A percentile compares a stretch with the other conserved stretches of the same genome.
Evolutionary conservation across 495 filamentous ascomycete species (phyloP).

Genomic region (Neurospora sp.): DNA sequence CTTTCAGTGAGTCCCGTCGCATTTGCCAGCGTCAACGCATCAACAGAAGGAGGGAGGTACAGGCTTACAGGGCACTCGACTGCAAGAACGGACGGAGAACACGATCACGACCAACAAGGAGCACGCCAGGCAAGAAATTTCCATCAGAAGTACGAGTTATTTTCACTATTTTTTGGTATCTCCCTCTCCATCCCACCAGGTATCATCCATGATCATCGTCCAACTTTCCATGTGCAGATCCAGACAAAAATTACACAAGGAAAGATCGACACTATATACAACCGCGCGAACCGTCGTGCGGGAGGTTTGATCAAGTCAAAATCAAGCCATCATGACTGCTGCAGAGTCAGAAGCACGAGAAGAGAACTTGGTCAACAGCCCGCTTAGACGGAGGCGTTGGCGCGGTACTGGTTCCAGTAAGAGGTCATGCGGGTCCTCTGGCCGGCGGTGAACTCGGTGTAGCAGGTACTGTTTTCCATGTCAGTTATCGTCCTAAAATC

Average conservation of each 20-base stretch:
- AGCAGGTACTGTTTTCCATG: conserved; percentile 25
- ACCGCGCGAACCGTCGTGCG: not conserved
- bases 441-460: conserved; percentile 35
- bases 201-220: not conserved
- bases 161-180: not conserved
- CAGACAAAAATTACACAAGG: not conserved
- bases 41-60: too few species aligned
- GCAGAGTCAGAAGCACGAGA: not conserved
- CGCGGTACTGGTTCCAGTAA: conserved; percentile 34
- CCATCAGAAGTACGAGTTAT: not conserved
- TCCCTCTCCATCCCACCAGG: not conserved
- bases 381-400: conserved; percentile 1
- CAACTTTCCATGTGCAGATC: not conserved
- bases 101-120: too few species aligned
- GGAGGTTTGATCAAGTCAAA: not conserved
- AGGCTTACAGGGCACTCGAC: too few species aligned
- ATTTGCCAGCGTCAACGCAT: too few species aligned
- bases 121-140: too few species aligned
- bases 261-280: not conserved
- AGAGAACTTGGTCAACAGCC: not conserved
- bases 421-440: conserved; percentile 37
- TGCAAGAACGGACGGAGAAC: too few species aligned
- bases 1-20: too few species aligned
- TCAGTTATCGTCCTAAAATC: too few species aligned
- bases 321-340: not conserved